Evolutionary conservation across 257 asterid genomes (phyloP), one percentile per base, ranked within the genome.

Genomic region (Pogostemon cablin): DNA sequence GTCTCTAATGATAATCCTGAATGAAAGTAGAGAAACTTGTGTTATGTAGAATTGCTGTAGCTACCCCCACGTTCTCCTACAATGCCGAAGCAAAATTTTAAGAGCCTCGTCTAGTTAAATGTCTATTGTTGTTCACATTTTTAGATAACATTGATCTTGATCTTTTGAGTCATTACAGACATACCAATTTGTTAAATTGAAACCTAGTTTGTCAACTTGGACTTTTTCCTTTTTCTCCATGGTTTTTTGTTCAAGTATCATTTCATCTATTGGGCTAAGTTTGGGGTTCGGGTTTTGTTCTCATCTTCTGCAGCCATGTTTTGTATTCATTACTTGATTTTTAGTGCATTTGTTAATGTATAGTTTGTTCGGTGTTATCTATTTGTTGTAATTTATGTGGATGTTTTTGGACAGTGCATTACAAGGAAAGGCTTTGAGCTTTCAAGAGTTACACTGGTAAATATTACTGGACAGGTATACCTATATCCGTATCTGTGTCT

Each of bases 401-500:
- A 65, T 42, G 39, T 59, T 43, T 72, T 56, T 58, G 49, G 49
- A 64, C 84, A 93, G 99, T 93, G 99, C 84, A 85, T 91, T 65
- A 91, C 99, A 72, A 69, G 78, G 0, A 80, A 86, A 72, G 99
- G 99, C 42, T 91, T 95, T 79, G 96, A 93, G 86, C 98, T 91
- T 47, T 89, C 98, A 44, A 87, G 98, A 85, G 75, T 84, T 55
- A 93, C 97, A 34, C 54, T 93, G 70, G 96, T 93, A 79, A 96
- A 91, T 83, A 74, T 75, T 78, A 62, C 75, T 1, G 96, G 97
- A 65, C 86, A 91, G 99, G 99, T 91, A 78, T 1, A 17, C 53
- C 40, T 74, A 61, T n/a, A 63, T 15, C 53, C 25, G 17, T 12
- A 50, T 50, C 57, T 12, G 32, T 50, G 25, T 5, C 8, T 15